A percentile compares a stretch with the other conserved stretches of the same genome.
phyloP scores from a whole-genome alignment of 2,329 filamentous ascomycete genomes.

The Ascochyta lentis region DNA sequence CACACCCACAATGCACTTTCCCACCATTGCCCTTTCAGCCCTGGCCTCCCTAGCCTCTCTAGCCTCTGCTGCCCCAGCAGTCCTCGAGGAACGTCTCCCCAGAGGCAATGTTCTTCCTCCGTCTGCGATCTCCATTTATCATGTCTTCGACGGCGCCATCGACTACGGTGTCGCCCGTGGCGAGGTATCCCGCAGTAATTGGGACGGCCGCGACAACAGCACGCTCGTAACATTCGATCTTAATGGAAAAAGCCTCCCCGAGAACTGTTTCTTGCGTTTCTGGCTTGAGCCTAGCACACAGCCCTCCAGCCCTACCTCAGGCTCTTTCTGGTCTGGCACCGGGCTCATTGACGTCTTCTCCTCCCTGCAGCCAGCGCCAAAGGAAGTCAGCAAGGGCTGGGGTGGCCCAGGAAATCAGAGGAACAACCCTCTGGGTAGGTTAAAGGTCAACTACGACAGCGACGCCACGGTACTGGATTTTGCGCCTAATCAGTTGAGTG shows the following conservation, averaged over 20 bases:
- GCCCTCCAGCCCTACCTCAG: neutral
- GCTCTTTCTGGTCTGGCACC: conserved; percentile 6
- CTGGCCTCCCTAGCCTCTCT: conserved; percentile 16
- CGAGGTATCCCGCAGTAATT: conserved; percentile 16
- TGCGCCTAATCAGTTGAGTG: conserved; percentile 4
- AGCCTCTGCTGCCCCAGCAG: conserved; percentile 10
- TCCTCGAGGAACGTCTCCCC: conserved; percentile 9
- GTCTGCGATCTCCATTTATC: conserved; percentile 17
- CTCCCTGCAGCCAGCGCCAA: conserved; percentile 12
- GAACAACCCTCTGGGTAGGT: conserved; percentile 12
- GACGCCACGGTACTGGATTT: conserved; percentile 6
- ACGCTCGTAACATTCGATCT: conserved; percentile 25
- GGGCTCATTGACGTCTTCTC: conserved; percentile 20
- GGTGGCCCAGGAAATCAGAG: conserved; percentile 23
- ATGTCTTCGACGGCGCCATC: conserved; percentile 17
- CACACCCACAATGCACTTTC: conserved; percentile 15
- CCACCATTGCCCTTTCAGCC: conserved; percentile 9
- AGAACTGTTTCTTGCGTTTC: conserved; percentile 18
- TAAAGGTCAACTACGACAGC: conserved; percentile 2
- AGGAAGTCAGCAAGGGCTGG: conserved; percentile 9
- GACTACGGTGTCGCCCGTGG: conserved; percentile 11
- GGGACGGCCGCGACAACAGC: conserved; percentile 12
- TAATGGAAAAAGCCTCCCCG: conserved; percentile 3
- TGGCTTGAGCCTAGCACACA: conserved; percentile 14
- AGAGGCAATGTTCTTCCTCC: conserved; percentile 14